Conservation (phyloP, 1,284 basidiomycete species). For the Jaminaea rosea region DNA sequence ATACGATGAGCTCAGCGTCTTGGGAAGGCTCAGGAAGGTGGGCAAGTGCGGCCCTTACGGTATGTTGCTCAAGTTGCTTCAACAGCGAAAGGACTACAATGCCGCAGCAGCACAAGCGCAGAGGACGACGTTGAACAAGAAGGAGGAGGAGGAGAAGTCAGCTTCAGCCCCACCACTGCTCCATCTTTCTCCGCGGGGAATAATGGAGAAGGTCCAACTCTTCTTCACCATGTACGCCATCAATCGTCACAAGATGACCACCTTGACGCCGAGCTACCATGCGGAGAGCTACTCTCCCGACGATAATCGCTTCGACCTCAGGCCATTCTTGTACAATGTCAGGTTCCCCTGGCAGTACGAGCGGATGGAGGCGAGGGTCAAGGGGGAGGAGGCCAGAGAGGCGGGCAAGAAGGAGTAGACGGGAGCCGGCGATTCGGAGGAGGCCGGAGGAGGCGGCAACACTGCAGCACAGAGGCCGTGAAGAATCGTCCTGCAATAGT, state of each 20-base stretch:
- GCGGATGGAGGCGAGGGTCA: conserved; percentile 72
- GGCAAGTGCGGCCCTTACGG: conserved; percentile 95
- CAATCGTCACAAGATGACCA: conserved; percentile 99
- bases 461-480: too few relatives aligned
- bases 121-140: too few relatives aligned
- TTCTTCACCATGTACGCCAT: conserved; percentile 96
- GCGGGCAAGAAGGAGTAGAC: too few relatives aligned
- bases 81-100: too few relatives aligned
- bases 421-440: too few relatives aligned
- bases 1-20: conserved; percentile 89
- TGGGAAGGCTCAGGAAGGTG: conserved; percentile 85
- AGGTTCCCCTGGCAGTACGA: conserved; percentile 92
- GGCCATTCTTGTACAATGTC: conserved; percentile 90
- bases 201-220: conserved; percentile 91
- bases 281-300: conserved; percentile 83
- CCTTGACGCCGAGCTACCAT: conserved; percentile 89
- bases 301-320: conserved; percentile 89
- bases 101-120: too few relatives aligned
- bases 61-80: conserved; percentile 86
- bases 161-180: too few relatives aligned
- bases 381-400: too few relatives aligned
- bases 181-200: conserved; percentile 52
- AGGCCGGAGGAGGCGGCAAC: too few relatives aligned
- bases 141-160: too few relatives aligned
- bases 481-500: too few relatives aligned